phyloP scores from a whole-genome alignment of 305 asterid genomes.

The Fraxinus greggii region DNA sequence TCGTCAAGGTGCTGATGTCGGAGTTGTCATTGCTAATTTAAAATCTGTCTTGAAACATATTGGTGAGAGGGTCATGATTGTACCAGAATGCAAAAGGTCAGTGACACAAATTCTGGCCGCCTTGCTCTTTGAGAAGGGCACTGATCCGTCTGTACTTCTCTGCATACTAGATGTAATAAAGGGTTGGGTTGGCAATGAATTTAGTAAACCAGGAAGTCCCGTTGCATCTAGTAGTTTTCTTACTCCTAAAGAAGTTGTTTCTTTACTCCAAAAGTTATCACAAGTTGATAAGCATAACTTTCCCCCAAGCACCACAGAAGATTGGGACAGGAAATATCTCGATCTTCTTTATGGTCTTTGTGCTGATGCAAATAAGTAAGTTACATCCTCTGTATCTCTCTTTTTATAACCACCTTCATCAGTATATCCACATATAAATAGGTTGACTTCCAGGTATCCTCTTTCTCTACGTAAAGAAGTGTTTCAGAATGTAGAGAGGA shows the following conservation, averaged over 20 bases:
- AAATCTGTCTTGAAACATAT: slow-evolving; percentile 82
- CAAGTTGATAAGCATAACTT: slow-evolving; percentile 93
- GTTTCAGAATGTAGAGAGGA: slow-evolving; percentile 98
- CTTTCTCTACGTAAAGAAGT: slow-evolving; percentile 78
- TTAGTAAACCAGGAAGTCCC: slow-evolving; percentile 75
- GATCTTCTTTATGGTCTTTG: slow-evolving; percentile 93
- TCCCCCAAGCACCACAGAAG: slow-evolving; percentile 61
- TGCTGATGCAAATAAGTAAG: slow-evolving; percentile 85
- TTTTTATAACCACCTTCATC: slow-evolving; percentile 22
- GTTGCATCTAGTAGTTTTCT: slow-evolving; percentile 63
- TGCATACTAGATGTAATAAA: slow-evolving; percentile 84
- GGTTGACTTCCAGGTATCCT: slow-evolving; percentile 68
- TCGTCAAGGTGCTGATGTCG: slow-evolving; percentile 96
- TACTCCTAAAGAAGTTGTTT: slow-evolving; percentile 81
- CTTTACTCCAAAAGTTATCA: slow-evolving; percentile 96
- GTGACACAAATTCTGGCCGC: slow-evolving; percentile 80
- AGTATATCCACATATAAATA: slow-evolving; percentile 23
- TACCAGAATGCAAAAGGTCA: slow-evolving; percentile 91
- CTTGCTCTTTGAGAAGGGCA: slow-evolving; percentile 87
- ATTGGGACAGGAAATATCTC: slow-evolving; percentile 95
- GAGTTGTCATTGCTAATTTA: slow-evolving; percentile 75
- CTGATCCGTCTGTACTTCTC: slow-evolving; percentile 89
- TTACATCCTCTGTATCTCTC: slow-evolving; percentile 10
- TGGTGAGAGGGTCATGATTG: slow-evolving; percentile 81
- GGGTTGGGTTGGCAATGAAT: slow-evolving; percentile 92